Percentiles rank a stretch among this genome's conserved stretches.
phyloP scores from a whole-genome alignment of 2,329 filamentous ascomycete genomes.

The Xylaria polymorpha region DNA sequence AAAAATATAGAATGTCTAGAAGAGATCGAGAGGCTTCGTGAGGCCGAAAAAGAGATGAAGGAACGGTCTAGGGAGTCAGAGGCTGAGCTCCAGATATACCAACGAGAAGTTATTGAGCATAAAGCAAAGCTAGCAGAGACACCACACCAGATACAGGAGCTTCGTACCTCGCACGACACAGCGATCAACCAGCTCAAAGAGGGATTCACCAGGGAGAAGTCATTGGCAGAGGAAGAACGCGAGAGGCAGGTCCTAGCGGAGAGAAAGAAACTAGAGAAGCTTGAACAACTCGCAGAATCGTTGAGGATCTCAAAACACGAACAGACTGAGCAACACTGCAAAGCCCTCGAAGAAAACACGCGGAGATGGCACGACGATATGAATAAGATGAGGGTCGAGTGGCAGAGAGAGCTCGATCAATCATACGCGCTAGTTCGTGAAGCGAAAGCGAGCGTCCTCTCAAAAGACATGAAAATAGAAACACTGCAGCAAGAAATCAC shows the following conservation, averaged over 20 bases:
- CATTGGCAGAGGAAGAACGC: neutral
- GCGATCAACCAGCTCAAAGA: neutral
- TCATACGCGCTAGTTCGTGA: neutral
- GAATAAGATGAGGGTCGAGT: conserved; percentile 5
- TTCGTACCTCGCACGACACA: conserved; percentile 12
- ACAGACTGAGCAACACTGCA: conserved; percentile 11
- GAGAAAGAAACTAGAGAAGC: conserved; percentile 1
- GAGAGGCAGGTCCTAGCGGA: neutral
- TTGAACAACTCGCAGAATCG: conserved; percentile 9
- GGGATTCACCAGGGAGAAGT: neutral
- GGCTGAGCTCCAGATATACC: neutral
- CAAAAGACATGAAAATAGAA: conserved; percentile 1
- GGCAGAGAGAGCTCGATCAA: conserved; percentile 14
- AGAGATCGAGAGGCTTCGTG: conserved; percentile 6
- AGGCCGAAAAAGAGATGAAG: neutral
- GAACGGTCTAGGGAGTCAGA: neutral
- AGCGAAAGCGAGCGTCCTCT: neutral
- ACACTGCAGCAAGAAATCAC: neutral
- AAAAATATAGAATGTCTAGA: neutral
- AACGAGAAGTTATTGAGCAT: neutral
- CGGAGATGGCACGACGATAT: conserved; percentile 1
- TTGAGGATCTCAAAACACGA: conserved; percentile 9
- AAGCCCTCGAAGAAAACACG: conserved; percentile 11
- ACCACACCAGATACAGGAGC: neutral
- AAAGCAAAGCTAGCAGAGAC: neutral